Percentiles rank a stretch among this genome's conserved stretches.
Evolutionary conservation across 768 basidiomycete genomes (phyloP).

Genomic region (Cubamyces lactineus): DNA sequence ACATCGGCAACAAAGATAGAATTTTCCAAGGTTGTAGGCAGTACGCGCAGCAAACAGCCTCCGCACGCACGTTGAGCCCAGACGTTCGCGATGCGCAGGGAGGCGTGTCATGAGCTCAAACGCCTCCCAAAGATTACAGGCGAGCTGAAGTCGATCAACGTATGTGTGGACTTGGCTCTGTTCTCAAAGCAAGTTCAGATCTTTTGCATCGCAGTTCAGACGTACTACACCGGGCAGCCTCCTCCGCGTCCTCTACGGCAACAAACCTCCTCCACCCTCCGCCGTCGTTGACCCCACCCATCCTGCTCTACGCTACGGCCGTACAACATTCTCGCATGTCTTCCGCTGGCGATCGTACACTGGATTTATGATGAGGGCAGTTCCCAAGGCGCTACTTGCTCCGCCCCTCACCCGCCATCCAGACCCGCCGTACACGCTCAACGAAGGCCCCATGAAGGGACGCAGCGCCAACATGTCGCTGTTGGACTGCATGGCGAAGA

Average conservation of each 20-base stretch:
- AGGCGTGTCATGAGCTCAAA: constrained; percentile 14
- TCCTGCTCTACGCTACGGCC: constrained; percentile 20
- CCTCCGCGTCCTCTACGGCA: background rate
- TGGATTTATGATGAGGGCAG: constrained; percentile 33
- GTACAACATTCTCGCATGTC: background rate
- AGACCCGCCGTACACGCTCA: constrained; percentile 27
- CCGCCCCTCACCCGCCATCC: constrained; percentile 28
- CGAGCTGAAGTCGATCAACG: constrained; percentile 39
- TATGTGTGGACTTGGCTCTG: constrained; percentile 25
- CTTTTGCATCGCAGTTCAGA: constrained; percentile 40
- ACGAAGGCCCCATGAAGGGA: constrained; percentile 8
- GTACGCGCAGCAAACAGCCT: too few relatives aligned
- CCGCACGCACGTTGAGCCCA: too few relatives aligned
- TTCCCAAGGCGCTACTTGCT: constrained; percentile 38
- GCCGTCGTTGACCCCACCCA: constrained; percentile 26
- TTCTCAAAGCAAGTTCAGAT: background rate
- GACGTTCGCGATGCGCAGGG: background rate
- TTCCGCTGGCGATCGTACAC: constrained; percentile 13
- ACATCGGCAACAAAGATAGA: too few relatives aligned
- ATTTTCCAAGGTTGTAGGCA: too few relatives aligned
- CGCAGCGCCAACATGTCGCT: constrained; percentile 42
- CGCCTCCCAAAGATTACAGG: constrained; percentile 7
- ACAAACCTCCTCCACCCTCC: background rate
- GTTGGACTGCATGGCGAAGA: constrained; percentile 28
- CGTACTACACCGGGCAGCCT: constrained; percentile 45